Evolutionary conservation across 306 rosid genomes (phyloP), one percentile per base, ranked within the genome.

Genomic region (Trichosanthes cucumerina): DNA sequence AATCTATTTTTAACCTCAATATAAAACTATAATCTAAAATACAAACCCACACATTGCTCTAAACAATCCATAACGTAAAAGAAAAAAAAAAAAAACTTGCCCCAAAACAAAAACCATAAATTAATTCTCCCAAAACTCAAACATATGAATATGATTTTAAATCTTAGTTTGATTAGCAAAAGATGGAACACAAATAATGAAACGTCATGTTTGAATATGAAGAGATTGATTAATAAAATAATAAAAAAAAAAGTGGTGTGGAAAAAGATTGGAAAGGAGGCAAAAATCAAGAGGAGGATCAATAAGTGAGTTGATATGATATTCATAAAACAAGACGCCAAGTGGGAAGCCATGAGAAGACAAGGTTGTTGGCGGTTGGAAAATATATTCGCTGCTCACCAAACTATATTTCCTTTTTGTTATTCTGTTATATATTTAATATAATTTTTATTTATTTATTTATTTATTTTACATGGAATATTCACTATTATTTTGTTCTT

Each of bases 291-390:
- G 14, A 62, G 1, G 31, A 62, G 21, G 41, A 28, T 31, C 3
- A 3, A 18, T 34, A 16, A 9, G 2, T 11, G 16, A 18, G 9
- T 36, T 6, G 11, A 6, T 33, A 18, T 62, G 3, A 62, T 21
- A 56, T 54, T 54, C n/a, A 56, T 0, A 47, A 52, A 18, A 21
- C 3, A 0, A 58, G 6, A 23, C 3, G 15, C 2, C 59, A 23
- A 24, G 65, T 26, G 65, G 65, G 57, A 7, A 24, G 36, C 5
- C 36, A 59, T 4, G 9, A 59, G 18, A 59, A 59, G 70, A 63
- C 70, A 63, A 15, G 70, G 44, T 63, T 63, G 70, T 63, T 63
- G 70, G 70, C 70, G 44, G 70, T 63, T 63, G 70, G 23, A 63
- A 63, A 15, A 31, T 5, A 33, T 63, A 63, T 63, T 33, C 44